These are phyloP conservation scores for Drechslerella stenobrocha DNA, from an alignment of 2,329 filamentous ascomycete genomes.

Conservation along the genomic window DNA sequence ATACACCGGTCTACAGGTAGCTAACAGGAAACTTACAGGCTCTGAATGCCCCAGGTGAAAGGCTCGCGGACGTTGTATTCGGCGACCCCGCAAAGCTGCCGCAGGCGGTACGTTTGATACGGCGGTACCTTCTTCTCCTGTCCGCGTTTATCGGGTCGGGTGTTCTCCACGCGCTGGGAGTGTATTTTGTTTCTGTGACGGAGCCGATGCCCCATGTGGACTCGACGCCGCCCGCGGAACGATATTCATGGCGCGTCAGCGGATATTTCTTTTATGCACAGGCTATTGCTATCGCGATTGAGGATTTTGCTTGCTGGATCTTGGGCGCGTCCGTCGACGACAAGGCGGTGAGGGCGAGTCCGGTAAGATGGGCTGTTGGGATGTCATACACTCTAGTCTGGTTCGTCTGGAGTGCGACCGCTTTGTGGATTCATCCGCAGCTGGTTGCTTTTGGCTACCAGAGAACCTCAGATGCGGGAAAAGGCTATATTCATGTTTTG, in stretches of 20 bases:
- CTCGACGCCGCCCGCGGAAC: conserved; percentile 8
- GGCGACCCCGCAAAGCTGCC: conserved; percentile 16
- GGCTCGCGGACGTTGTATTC: conserved; percentile 11
- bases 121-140: conserved; percentile 27
- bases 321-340: not conserved
- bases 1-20: not conserved
- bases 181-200: conserved; percentile 32
- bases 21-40: conserved; percentile 2
- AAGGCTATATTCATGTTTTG: conserved; percentile 25
- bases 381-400: conserved; percentile 16
- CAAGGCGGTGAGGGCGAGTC: not conserved
- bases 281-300: conserved; percentile 14
- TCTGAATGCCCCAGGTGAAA: conserved; percentile 30
- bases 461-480: conserved; percentile 8
- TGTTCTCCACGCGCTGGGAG: conserved; percentile 23
- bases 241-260: conserved; percentile 12
- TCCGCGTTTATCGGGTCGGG: conserved; percentile 23
- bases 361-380: conserved; percentile 11
- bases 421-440: conserved; percentile 27
- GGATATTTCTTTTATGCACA: conserved; percentile 26
- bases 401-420: conserved; percentile 27
- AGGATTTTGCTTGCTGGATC: conserved; percentile 29
- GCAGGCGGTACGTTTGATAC: not conserved
- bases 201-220: conserved; percentile 16
- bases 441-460: conserved; percentile 22